phyloP scores from a whole-genome alignment of 2,329 filamentous ascomycete genomes.

The Allantophomopsis lycopodina region DNA sequence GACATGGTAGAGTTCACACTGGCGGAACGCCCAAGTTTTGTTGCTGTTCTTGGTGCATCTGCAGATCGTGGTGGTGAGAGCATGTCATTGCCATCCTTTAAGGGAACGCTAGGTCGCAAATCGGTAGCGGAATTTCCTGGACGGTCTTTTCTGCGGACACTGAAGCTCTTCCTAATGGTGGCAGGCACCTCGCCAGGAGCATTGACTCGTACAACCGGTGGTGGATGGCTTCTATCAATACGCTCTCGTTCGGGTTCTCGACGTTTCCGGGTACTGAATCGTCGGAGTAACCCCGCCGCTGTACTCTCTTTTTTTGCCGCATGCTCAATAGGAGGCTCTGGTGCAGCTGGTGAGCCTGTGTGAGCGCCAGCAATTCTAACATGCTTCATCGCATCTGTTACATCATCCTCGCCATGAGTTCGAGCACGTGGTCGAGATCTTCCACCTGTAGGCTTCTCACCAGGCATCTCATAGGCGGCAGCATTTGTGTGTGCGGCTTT shows the following conservation, averaged over 20 bases:
- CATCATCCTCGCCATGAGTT: slow-evolving; percentile 90
- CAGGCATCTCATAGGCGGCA: slow-evolving; percentile 73
- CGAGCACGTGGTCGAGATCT: slow-evolving; percentile 73
- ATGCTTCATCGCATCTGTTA: slow-evolving; percentile 58
- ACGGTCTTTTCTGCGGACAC: slow-evolving; percentile 51
- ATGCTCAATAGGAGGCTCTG: slow-evolving; percentile 44
- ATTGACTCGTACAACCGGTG: slow-evolving; percentile 66
- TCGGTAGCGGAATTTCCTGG: slow-evolving; percentile 30
- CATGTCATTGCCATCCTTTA: slow-evolving; percentile 53
- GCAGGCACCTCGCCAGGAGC: slow-evolving; percentile 53
- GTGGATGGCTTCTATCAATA: slow-evolving; percentile 48
- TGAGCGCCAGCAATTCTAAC: slow-evolving; percentile 38
- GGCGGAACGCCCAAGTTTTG: slow-evolving; percentile 70
- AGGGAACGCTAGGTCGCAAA: slow-evolving; percentile 50
- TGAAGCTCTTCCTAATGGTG: slow-evolving; percentile 75
- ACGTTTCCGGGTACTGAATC: slow-evolving; percentile 79
- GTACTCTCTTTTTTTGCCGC: slow-evolving; percentile 73
- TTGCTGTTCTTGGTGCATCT: slow-evolving; percentile 45
- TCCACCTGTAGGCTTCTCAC: slow-evolving; percentile 75
- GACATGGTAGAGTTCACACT: slow-evolving; percentile 86
- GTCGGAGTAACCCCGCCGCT: slow-evolving; percentile 68
- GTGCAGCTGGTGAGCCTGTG: slow-evolving; percentile 30
- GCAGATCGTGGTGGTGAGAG: slow-evolving; percentile 58
- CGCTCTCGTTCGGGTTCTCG: slow-evolving; percentile 40
- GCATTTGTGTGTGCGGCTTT: slow-evolving; percentile 83